Conservation (phyloP, 805 yeast genomes). For the Hanseniaspora valbyensis region DNA sequence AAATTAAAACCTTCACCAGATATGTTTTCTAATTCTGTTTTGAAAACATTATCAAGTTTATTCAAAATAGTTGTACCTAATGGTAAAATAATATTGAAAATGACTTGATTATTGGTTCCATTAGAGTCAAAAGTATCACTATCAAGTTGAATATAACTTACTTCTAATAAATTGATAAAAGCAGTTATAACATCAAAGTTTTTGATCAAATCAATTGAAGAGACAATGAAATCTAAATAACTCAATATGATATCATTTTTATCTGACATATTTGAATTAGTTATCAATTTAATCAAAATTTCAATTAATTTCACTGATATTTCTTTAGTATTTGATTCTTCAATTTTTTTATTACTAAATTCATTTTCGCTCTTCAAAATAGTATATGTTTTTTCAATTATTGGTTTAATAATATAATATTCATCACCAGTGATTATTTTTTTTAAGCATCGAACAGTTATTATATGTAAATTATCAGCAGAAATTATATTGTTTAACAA, state of each 20-base stretch:
- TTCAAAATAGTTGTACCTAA: slow-evolving; percentile 37
- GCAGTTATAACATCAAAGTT: slow-evolving; percentile 31
- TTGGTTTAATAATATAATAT: slow-evolving; percentile 29
- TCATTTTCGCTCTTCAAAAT: slow-evolving; percentile 29
- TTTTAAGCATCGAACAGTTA: slow-evolving; percentile 21
- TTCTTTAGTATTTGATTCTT: slow-evolving; percentile 27
- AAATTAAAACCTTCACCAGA: slow-evolving; percentile 38
- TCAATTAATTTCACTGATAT: neutral
- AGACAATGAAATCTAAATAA: slow-evolving; percentile 37
- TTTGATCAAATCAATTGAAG: slow-evolving; percentile 38
- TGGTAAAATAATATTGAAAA: slow-evolving; percentile 46
- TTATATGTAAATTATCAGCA: neutral
- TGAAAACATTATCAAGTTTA: slow-evolving; percentile 22
- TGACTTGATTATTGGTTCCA: slow-evolving; percentile 29
- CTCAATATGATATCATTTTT: slow-evolving; percentile 25
- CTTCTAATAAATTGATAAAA: slow-evolving; percentile 37
- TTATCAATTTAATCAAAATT: neutral
- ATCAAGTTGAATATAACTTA: slow-evolving; percentile 39
- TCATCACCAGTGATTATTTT: slow-evolving; percentile 24
- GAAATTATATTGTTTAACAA: neutral
- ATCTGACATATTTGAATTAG: slow-evolving; percentile 23
- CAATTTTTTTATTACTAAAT: slow-evolving; percentile 29
- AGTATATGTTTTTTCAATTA: slow-evolving; percentile 40
- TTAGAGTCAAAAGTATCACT: slow-evolving; percentile 18
- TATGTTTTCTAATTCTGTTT: slow-evolving; percentile 17